Base-by-base conservation (phyloP, 2,329 filamentous ascomycete genomes). In the Calonectria naviculata region DNA sequence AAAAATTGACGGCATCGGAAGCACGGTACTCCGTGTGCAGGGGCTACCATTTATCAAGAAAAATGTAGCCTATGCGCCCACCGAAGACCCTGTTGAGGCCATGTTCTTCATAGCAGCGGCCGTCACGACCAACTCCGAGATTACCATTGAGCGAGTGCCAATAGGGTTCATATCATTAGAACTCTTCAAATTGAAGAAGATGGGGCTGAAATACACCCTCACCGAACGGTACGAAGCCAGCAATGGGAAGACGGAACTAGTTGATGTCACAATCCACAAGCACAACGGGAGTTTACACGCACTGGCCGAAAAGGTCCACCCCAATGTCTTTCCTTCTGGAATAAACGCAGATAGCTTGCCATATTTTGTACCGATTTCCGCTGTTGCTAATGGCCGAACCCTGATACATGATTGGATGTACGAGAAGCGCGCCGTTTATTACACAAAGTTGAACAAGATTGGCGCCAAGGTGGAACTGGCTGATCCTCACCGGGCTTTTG, bases 371-470 rank as follows among this genome's bases (percentile, higher is more conserved):
- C 31, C 52, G 3, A 56, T 56, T 24, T n/a, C 52, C 10, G 31
- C 31, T 15, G 52, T 56, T 2, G n/a, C 52, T 9, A 34, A 56
- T 21, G 52, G 52, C 31, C 52, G 52, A n/a, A 56, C 31, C 5
- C 24, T 56, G 52, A 38, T 56, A 7, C 52, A 56, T n/a, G 52
- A 56, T 19, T 56, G 52, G 52, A 56, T 56, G 52, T 56, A 56
- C 31, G 52, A 56, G 7, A 38, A 56, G 19, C 52, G 52, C 8
- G 31, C 31, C n/a, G 5, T 56, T 8, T 56, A 56, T 31, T 56
- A 56, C 31, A 38, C 52, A 3, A 56, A 36, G 19, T 8, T 56
- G 52, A 56, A 38, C 52, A 38, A 56, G 21, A 8, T 56, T 24
- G 52, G 52, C 21, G 21, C 31, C 21, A 31, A 56, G 21, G 31